phyloP scores from a whole-genome alignment of 1,284 basidiomycete genomes.

The Ceratobasidium sp. region DNA sequence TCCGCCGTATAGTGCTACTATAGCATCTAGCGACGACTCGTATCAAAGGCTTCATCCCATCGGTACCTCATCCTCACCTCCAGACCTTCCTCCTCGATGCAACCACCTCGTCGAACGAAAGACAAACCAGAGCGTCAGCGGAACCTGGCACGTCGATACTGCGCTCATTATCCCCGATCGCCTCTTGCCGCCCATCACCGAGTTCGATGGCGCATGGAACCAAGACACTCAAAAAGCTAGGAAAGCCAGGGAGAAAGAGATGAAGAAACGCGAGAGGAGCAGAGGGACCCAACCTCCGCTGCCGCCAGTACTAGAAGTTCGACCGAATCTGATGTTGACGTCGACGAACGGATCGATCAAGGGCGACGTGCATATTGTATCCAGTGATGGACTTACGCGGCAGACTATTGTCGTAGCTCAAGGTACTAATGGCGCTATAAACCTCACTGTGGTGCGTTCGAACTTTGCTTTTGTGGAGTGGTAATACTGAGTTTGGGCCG shows the following conservation, averaged over 20 bases:
- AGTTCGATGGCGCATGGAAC: slow-evolving; percentile 24
- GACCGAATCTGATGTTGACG: slow-evolving; percentile 23
- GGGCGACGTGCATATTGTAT: slow-evolving; percentile 8
- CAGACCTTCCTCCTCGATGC: slow-evolving; percentile 18
- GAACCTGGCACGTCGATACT: slow-evolving; percentile 28
- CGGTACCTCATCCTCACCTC: not conserved
- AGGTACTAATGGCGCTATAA: slow-evolving; percentile 13
- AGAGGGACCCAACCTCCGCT: not conserved
- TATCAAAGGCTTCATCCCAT: not conserved
- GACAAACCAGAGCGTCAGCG: not conserved
- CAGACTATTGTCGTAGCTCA: slow-evolving; percentile 5
- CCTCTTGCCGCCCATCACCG: slow-evolving; percentile 9
- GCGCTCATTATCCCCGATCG: slow-evolving; percentile 9
- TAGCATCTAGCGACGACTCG: not conserved
- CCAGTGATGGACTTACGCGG: slow-evolving; percentile 23
- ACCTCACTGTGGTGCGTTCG: slow-evolving; percentile 6
- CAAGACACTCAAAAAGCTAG: slow-evolving; percentile 3
- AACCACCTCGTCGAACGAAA: slow-evolving; percentile 25
- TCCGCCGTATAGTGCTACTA: slow-evolving; percentile 17
- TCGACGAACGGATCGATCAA: slow-evolving; percentile 10
- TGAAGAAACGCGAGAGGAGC: slow-evolving; percentile 2
- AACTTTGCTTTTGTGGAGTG: not conserved
- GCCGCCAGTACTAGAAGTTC: not conserved
- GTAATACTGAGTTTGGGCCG: not conserved
- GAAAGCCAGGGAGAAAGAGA: not conserved